phyloP scores from a whole-genome alignment of 768 basidiomycete genomes.

The Russula sp. region DNA sequence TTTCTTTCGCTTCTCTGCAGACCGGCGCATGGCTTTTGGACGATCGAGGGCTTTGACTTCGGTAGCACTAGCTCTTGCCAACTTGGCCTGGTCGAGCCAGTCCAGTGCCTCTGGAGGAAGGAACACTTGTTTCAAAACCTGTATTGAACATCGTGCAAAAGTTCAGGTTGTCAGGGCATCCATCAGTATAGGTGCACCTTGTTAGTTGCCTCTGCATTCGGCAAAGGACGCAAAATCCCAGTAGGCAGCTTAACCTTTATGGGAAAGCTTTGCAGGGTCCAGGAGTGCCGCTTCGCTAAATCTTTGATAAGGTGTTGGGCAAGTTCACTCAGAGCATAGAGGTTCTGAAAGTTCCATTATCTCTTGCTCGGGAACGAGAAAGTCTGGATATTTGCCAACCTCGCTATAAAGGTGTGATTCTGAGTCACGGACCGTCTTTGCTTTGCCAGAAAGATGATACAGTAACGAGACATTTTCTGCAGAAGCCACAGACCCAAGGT shows the following conservation, averaged over 20 bases:
- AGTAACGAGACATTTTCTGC: conserved; percentile 81
- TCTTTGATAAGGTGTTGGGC: conserved; percentile 80
- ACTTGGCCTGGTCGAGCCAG: conserved; percentile 51
- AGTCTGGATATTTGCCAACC: conserved; percentile 33
- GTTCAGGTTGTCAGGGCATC: neutral
- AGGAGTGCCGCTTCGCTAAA: conserved; percentile 53
- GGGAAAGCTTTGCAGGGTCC: conserved; percentile 74
- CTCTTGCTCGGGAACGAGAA: neutral
- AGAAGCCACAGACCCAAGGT: conserved; percentile 66
- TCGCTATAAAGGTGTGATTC: conserved; percentile 62
- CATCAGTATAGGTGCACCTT: conserved; percentile 36
- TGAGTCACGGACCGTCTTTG: conserved; percentile 82
- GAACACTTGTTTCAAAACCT: conserved; percentile 66
- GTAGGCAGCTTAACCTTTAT: conserved; percentile 71
- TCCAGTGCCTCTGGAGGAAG: conserved; percentile 50
- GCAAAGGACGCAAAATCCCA: conserved; percentile 73
- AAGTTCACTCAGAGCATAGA: conserved; percentile 83
- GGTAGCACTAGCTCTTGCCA: conserved; percentile 22
- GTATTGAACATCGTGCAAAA: neutral
- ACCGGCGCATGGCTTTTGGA: conserved; percentile 45
- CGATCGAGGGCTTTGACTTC: conserved; percentile 26
- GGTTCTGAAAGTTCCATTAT: conserved; percentile 44
- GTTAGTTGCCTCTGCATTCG: conserved; percentile 55
- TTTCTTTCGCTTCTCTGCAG: conserved; percentile 50
- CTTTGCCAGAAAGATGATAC: conserved; percentile 70